Evolutionary conservation across 2,329 filamentous ascomycete species (phyloP).

Genomic region (Fragosphaeria purpurea): DNA sequence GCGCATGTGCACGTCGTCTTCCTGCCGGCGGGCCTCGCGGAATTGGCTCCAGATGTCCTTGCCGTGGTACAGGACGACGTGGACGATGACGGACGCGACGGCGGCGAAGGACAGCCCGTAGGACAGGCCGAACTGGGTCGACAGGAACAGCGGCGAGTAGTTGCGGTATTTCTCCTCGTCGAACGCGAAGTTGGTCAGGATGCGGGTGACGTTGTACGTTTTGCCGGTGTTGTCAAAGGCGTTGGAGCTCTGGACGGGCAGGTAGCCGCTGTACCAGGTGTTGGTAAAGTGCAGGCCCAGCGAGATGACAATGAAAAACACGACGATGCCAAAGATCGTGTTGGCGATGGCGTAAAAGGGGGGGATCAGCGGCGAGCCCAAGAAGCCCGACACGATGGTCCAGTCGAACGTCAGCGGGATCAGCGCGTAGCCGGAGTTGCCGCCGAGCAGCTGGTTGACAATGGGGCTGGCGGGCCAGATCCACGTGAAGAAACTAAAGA

Average conservation of each 20-base stretch:
- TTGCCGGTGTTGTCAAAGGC: slow-evolving; percentile 55
- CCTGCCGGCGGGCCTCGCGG: slow-evolving; percentile 43
- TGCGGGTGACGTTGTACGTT: slow-evolving; percentile 49
- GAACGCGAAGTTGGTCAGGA: slow-evolving; percentile 49
- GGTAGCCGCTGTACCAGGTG: slow-evolving; percentile 46
- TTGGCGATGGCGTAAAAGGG: slow-evolving; percentile 49
- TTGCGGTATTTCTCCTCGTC: slow-evolving; percentile 49
- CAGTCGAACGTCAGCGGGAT: slow-evolving; percentile 29
- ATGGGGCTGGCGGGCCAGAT: slow-evolving; percentile 35
- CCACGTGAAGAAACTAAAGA: slow-evolving; percentile 36
- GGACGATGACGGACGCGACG: slow-evolving; percentile 49
- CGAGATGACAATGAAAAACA: slow-evolving; percentile 48
- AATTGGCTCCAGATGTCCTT: slow-evolving; percentile 45
- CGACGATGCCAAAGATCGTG: slow-evolving; percentile 39
- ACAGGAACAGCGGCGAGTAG: slow-evolving; percentile 57
- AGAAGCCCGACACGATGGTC: slow-evolving; percentile 36
- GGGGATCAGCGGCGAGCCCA: slow-evolving; percentile 38
- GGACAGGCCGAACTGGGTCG: slow-evolving; percentile 48
- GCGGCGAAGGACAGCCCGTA: slow-evolving; percentile 51
- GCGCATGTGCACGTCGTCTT: slow-evolving; percentile 50
- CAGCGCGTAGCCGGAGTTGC: slow-evolving; percentile 25
- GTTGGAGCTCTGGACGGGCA: slow-evolving; percentile 50
- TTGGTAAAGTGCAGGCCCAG: slow-evolving; percentile 50
- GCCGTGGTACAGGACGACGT: slow-evolving; percentile 46
- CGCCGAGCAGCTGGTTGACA: slow-evolving; percentile 39